Base-by-base conservation (phyloP, 495 filamentous ascomycete species). In the Chaetomium cochliodes region DNA sequence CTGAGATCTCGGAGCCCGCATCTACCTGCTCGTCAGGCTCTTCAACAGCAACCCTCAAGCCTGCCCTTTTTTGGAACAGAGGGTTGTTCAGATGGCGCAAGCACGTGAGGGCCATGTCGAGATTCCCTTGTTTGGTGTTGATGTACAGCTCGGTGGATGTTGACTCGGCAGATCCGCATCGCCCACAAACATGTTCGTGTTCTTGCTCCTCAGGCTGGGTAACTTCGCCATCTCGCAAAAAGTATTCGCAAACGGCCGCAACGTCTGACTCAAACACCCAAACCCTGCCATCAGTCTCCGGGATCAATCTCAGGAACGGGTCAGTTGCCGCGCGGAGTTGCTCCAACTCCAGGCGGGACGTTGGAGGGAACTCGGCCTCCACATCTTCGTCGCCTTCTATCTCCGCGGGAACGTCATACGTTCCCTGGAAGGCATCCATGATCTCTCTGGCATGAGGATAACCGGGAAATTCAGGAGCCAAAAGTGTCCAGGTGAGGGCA, bases 21-120 rank as follows among this genome's bases (percentile, higher is more conserved):
- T 54, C 52, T 42, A 3, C 39, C 1, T n/a, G 28, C 6, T 39
- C 22, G 1, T 53, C 59, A 0, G 13, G 20, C 13, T 18, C 16
- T 41, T 28, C 8, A 11, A 9, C 37, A 2, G 15, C 49, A 26
- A 22, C n/a, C n/a, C 47, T 4, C 22, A 49, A 53, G 0, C 68
- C 63, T 1, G 66, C 62, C 13, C 64, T 41, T 49, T 42, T 39
- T 57, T 73, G 71, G 41, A 73, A 73, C 9, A 67, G 2, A 2
- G 63, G 68, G 39, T 69, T 53, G 65, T 73, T 73, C 56, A 73
- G 52, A 52, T 73, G 71, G 0, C 68, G 66, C 30, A 73, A 23
- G 47, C 71, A 73, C 0, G 64, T 63, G 2, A 73, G 46, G 0
- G 71, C 67, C 55, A 69, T 54, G 15, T 69, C 46, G 18, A 73